Evolutionary conservation across 2,329 filamentous ascomycete species (phyloP).

Genomic region (Verticillium longisporum): DNA sequence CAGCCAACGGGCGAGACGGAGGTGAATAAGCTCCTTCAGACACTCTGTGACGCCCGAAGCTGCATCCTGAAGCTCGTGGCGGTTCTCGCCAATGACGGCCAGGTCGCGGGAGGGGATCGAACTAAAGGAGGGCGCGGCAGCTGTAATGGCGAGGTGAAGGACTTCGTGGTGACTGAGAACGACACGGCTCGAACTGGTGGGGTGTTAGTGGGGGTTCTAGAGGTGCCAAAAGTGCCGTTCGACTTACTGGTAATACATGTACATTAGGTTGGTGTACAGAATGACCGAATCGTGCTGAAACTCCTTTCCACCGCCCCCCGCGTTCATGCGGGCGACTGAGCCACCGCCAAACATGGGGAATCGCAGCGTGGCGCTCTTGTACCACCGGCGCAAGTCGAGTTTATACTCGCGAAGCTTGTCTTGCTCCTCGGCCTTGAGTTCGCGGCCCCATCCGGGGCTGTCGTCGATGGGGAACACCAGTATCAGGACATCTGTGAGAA

Average conservation of each 20-base stretch:
- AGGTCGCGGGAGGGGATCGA: conserved; percentile 21
- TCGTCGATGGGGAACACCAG: conserved; percentile 37
- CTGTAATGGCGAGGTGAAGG: conserved; percentile 33
- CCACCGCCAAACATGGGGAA: conserved; percentile 31
- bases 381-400: conserved; percentile 29
- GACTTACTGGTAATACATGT: conserved; percentile 45
- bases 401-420: conserved; percentile 27
- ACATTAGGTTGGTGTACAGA: conserved; percentile 39
- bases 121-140: conserved; percentile 24
- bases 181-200: conserved; percentile 31
- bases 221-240: neutral
- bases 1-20: conserved; percentile 36
- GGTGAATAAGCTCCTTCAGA: conserved; percentile 38
- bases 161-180: conserved; percentile 40
- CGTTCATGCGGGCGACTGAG: conserved; percentile 16
- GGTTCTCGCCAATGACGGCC: conserved; percentile 29
- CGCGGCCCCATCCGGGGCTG: conserved; percentile 29
- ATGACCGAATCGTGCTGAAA: conserved; percentile 33
- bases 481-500: conserved; percentile 38
- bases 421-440: conserved; percentile 22
- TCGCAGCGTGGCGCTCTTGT: conserved; percentile 26
- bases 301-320: conserved; percentile 17
- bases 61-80: conserved; percentile 35
- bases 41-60: conserved; percentile 35
- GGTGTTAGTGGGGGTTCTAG: neutral